Evolutionary conservation across 176 grass and related monocot species (phyloP).

Genomic region (Bromus sterilis): DNA sequence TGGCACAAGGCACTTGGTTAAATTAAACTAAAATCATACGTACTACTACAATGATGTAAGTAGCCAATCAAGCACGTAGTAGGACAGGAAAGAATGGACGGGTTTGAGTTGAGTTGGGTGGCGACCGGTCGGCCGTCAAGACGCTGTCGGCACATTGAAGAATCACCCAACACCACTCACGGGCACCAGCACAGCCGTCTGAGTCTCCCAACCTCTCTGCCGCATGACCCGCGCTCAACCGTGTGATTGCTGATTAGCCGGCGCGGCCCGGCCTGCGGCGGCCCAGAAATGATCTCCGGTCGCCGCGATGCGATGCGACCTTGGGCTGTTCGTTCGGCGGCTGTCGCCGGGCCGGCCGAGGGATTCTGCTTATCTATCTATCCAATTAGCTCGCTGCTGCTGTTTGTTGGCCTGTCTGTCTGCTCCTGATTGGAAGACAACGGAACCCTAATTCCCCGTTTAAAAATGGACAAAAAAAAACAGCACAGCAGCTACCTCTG

Average conservation of each 20-base stretch:
- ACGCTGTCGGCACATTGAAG: not conserved
- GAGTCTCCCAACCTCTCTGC: not conserved
- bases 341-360: not conserved
- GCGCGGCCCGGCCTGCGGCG: no score
- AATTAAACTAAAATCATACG: not conserved
- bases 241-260: no score
- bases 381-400: not conserved
- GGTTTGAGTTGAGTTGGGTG: not conserved
- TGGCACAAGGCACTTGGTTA: not conserved
- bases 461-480: no score
- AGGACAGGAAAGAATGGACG: not conserved
- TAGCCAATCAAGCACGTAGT: not conserved
- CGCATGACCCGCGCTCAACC: no score
- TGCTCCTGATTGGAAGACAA: not conserved
- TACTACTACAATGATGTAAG: no score
- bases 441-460: not conserved
- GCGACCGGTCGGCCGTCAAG: not conserved
- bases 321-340: not conserved
- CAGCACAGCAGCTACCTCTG: no score
- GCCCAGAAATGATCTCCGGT: no score
- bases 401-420: not conserved
- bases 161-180: no score
- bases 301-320: not conserved
- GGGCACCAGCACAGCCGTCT: not conserved
- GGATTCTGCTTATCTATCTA: not conserved